Conservation (phyloP, 2,329 filamentous ascomycete genomes). For the Penicillium sp. region DNA sequence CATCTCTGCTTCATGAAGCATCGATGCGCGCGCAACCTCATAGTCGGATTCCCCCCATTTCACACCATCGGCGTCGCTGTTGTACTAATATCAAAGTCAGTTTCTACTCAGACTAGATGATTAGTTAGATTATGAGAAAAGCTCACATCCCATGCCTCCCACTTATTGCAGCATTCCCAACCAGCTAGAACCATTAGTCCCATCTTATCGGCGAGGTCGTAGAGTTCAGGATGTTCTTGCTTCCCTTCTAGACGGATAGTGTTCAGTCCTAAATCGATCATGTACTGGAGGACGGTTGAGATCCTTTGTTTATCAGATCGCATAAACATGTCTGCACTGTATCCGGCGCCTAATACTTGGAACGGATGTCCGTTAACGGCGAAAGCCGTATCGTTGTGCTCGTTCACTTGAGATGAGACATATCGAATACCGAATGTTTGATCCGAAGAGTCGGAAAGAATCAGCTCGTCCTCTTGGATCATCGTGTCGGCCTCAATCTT, state of each 20-base stretch:
- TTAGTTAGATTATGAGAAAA: too few relatives aligned
- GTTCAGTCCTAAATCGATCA: constrained; percentile 64
- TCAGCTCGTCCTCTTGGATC: constrained; percentile 9
- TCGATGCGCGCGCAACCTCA: constrained; percentile 53
- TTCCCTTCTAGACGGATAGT: constrained; percentile 66
- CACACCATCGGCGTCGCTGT: constrained; percentile 51
- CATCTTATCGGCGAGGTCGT: constrained; percentile 59
- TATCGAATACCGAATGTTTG: constrained; percentile 56
- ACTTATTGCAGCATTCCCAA: constrained; percentile 70
- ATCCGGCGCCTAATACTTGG: constrained; percentile 62
- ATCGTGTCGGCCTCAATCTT: constrained; percentile 32
- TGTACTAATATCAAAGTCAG: constrained; percentile 44
- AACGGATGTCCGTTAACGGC: constrained; percentile 59
- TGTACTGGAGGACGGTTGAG: constrained; percentile 52
- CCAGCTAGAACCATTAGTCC: constrained; percentile 64
- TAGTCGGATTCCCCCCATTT: constrained; percentile 59
- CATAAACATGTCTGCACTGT: constrained; percentile 62
- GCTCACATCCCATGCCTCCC: constrained; percentile 59
- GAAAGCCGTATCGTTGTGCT: constrained; percentile 57
- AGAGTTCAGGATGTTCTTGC: constrained; percentile 63
- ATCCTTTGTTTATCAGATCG: constrained; percentile 56
- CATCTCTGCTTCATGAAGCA: constrained; percentile 62
- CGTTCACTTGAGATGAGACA: constrained; percentile 55
- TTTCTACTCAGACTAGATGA: not conserved
- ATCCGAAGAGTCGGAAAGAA: constrained; percentile 15